Evolutionary conservation across 2,329 filamentous ascomycete genomes (phyloP).

Genomic region (Alternaria consortialis): DNA sequence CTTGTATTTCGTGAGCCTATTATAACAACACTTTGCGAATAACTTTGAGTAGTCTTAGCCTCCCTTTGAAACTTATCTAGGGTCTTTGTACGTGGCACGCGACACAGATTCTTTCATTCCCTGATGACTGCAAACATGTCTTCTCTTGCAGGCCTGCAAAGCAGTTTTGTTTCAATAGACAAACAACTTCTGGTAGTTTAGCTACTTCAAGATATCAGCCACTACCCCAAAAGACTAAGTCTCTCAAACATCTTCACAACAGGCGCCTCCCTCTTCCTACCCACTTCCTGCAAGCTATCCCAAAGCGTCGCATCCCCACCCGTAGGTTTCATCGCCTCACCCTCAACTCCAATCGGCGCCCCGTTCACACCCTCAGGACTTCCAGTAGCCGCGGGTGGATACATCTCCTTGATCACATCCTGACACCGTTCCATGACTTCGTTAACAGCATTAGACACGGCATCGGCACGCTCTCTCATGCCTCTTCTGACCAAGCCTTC

Average conservation of each 20-base stretch:
- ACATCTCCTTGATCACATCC: conserved; percentile 68
- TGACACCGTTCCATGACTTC: conserved; percentile 78
- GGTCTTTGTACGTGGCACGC: background rate
- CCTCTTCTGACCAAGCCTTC: conserved; percentile 78
- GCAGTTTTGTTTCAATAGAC: no score
- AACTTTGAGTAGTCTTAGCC: background rate
- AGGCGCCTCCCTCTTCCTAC: conserved; percentile 57
- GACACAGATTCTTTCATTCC: background rate
- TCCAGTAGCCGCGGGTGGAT: conserved; percentile 16
- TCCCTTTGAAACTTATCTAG: background rate
- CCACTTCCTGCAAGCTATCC: conserved; percentile 54
- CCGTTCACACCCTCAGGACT: conserved; percentile 2
- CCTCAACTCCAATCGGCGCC: conserved; percentile 14
- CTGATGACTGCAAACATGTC: background rate
- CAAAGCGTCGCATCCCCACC: conserved; percentile 58
- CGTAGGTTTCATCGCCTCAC: conserved; percentile 43
- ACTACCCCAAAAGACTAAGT: conserved; percentile 46
- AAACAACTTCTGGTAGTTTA: no score
- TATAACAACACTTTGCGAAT: background rate
- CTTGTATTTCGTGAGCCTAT: background rate
- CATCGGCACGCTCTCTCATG: conserved; percentile 87
- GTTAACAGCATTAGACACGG: conserved; percentile 75
- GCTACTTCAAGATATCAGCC: background rate
- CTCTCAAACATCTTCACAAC: conserved; percentile 62
- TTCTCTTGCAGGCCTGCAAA: no score